Evolutionary conservation across 2,329 filamentous ascomycete genomes (phyloP).

Genomic region (Sporothrix luriei): DNA sequence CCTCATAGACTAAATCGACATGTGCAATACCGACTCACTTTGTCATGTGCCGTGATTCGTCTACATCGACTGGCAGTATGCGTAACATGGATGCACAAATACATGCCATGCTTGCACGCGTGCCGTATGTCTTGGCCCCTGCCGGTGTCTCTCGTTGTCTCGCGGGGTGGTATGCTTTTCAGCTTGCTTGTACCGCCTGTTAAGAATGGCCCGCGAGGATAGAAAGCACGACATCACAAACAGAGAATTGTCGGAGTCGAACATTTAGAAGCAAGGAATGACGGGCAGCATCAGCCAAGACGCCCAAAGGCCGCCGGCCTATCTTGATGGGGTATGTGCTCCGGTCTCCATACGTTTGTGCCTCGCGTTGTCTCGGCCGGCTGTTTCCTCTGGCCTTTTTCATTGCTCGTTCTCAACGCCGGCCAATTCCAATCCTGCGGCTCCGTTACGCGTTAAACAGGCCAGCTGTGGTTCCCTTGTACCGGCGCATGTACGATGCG

Average conservation of each 20-base stretch:
- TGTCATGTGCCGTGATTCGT: not conserved
- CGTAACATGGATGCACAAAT: not conserved
- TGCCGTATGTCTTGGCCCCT: not conserved
- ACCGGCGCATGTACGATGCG: too few species aligned
- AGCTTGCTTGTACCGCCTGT: not conserved
- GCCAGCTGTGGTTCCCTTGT: too few species aligned
- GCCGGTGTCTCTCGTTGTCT: too few species aligned
- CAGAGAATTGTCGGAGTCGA: not conserved
- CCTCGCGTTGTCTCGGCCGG: not conserved
- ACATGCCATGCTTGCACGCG: not conserved
- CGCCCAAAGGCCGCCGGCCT: not conserved
- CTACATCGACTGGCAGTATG: not conserved
- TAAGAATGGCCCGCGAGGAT: too few species aligned
- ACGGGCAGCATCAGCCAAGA: not conserved
- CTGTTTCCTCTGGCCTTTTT: not conserved
- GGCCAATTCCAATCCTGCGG: too few species aligned
- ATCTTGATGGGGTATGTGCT: not conserved
- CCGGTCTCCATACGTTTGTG: too few species aligned
- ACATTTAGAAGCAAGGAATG: conserved; percentile 3
- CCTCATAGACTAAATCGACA: too few species aligned
- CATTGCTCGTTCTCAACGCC: too few species aligned
- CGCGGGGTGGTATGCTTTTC: conserved; percentile 11
- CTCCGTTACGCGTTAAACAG: too few species aligned
- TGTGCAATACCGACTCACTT: too few species aligned
- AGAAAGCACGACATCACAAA: not conserved